Evolutionary conservation across 2,329 filamentous ascomycete species (phyloP).

Genomic region (Chrysosporium queenslandicum): DNA sequence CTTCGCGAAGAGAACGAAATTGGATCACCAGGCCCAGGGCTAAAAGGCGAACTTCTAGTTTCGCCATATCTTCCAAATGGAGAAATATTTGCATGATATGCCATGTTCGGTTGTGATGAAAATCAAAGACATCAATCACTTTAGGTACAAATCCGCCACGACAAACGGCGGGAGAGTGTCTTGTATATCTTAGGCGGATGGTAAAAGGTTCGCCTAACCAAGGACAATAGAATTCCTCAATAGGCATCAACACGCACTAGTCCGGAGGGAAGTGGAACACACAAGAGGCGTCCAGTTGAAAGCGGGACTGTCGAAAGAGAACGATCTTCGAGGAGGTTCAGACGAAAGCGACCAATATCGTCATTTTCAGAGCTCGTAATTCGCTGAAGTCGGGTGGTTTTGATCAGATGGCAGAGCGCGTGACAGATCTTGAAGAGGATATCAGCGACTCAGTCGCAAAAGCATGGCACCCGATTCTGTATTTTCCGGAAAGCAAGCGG

Average conservation of each 20-base stretch:
- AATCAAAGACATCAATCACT: constrained; percentile 9
- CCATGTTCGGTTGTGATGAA: constrained; percentile 12
- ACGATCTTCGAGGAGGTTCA: constrained; percentile 1
- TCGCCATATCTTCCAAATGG: constrained; percentile 13
- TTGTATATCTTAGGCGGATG: constrained; percentile 2
- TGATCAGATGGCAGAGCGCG: constrained; percentile 2
- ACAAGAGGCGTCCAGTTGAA: background rate
- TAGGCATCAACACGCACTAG: constrained; percentile 6
- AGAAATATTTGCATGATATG: constrained; percentile 15
- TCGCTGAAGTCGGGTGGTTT: background rate
- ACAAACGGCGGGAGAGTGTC: background rate
- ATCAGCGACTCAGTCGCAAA: constrained; percentile 1
- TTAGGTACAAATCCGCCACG: background rate
- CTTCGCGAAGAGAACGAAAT: constrained; percentile 17
- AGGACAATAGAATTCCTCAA: background rate
- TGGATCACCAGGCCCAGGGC: constrained; percentile 12
- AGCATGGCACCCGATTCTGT: background rate
- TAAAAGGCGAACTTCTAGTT: constrained; percentile 13
- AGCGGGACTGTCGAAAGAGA: background rate
- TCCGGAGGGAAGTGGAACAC: background rate
- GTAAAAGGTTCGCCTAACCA: constrained; percentile 4
- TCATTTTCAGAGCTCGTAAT: background rate
- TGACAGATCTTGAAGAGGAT: constrained; percentile 3
- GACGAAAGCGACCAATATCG: background rate
- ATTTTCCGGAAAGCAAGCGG: background rate